Percentiles rank a stretch among this genome's conserved stretches.
Evolutionary conservation across 192 early-diverging fungal genomes (phyloP).

Genomic region (Coemansia sp.): DNA sequence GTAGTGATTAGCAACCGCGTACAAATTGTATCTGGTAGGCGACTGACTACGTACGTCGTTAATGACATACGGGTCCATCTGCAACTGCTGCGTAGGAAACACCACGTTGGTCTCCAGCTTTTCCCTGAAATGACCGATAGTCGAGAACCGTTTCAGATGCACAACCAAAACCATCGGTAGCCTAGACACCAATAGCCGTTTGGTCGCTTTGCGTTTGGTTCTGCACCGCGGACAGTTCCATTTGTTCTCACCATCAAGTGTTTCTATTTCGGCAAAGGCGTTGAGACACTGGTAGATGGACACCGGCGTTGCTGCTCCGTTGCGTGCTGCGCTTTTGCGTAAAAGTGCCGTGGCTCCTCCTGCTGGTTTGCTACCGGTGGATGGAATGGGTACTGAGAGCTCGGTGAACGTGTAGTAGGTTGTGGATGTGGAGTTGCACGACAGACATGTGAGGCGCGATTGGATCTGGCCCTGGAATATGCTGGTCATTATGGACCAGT

Average conservation of each 20-base stretch:
- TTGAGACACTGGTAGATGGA: conserved; percentile 83
- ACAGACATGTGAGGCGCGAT: conserved; percentile 46
- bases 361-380: conserved; percentile 31
- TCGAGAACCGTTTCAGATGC: conserved; percentile 94
- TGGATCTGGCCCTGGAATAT: conserved; percentile 80
- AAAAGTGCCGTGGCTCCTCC: conserved; percentile 7
- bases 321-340: conserved; percentile 17
- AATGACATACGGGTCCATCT: conserved; percentile 63
- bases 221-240: conserved; percentile 92
- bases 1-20: conserved; percentile 82
- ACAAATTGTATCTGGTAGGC: conserved; percentile 69
- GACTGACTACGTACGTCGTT: not conserved
- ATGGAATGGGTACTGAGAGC: conserved; percentile 86
- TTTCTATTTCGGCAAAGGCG: conserved; percentile 80
- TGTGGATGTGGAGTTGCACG: conserved; percentile 45
- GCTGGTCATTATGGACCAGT: conserved; percentile 83
- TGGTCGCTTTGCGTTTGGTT: conserved; percentile 69
- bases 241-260: conserved; percentile 85
- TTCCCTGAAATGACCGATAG: conserved; percentile 87
- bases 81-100: conserved; percentile 72
- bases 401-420: conserved; percentile 94
- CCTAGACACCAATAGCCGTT: conserved; percentile 74
- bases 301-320: conserved; percentile 16
- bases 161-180: conserved; percentile 90
- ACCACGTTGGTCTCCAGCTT: conserved; percentile 87